These are phyloP conservation scores for Petasospora fabianii DNA, from an alignment of 1,139 yeast genomes.

Conservation along the genomic window DNA sequence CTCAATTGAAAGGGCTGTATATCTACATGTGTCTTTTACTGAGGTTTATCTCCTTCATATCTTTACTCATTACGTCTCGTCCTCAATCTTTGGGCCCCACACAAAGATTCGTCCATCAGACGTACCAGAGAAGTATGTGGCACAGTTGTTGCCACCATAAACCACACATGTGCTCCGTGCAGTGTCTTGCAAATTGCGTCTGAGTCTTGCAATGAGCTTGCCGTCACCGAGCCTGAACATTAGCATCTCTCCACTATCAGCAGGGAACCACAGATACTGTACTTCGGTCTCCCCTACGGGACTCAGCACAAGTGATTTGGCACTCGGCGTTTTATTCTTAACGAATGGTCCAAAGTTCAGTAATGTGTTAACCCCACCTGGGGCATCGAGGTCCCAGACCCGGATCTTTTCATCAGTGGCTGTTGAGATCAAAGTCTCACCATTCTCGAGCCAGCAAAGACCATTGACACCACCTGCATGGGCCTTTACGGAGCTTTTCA, in stretches of 20 bases:
- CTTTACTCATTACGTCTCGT: no score
- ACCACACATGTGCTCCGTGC: constrained; percentile 47
- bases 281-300: constrained; percentile 43
- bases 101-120: constrained; percentile 53
- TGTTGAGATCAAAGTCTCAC: constrained; percentile 54
- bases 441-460: constrained; percentile 62
- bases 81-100: constrained; percentile 43
- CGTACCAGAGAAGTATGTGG: constrained; percentile 49
- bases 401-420: constrained; percentile 78
- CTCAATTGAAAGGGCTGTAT: no score
- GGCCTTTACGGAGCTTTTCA: constrained; percentile 42
- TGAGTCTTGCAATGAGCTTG: constrained; percentile 31
- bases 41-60: no score
- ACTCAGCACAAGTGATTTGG: constrained; percentile 27
- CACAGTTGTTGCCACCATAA: constrained; percentile 42
- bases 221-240: constrained; percentile 65
- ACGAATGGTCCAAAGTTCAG: constrained; percentile 78
- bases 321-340: constrained; percentile 48
- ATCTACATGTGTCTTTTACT: no score
- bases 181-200: constrained; percentile 21
- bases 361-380: constrained; percentile 51
- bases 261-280: constrained; percentile 63
- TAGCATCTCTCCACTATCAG: constrained; percentile 77
- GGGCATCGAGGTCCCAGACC: constrained; percentile 59
- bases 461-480: constrained; percentile 79